These are phyloP conservation scores for Hanseniaspora occidentalis DNA, from an alignment of 805 yeast species.

Conservation along the genomic window DNA sequence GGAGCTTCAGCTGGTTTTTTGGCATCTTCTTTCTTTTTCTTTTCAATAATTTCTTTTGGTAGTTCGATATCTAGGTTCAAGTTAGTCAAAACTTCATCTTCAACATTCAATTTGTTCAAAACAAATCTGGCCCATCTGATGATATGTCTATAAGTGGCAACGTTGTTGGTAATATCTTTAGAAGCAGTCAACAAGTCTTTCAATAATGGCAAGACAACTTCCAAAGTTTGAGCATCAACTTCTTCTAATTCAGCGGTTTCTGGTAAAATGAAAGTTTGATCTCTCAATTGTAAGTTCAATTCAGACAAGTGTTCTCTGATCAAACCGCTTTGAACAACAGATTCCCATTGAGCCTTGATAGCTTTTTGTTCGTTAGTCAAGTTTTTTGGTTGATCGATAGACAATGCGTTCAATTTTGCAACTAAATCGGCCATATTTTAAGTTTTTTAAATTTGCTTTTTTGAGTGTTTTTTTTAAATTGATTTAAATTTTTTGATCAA, in stretches of 20 bases:
- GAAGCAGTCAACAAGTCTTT: conserved; percentile 39
- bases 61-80: conserved; percentile 50
- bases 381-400: conserved; percentile 19
- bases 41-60: conserved; percentile 62
- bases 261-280: conserved; percentile 49
- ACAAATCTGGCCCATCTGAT: conserved; percentile 87
- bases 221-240: conserved; percentile 63
- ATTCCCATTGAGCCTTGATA: conserved; percentile 63
- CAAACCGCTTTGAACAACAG: conserved; percentile 44
- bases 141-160: conserved; percentile 65
- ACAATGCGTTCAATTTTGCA: conserved; percentile 16
- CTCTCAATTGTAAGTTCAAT: conserved; percentile 59
- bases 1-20: conserved; percentile 10
- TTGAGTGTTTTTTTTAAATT: too few species aligned
- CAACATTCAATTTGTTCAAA: conserved; percentile 52
- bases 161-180: conserved; percentile 32
- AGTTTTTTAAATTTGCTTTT: too few species aligned
- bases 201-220: conserved; percentile 49
- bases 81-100: conserved; percentile 39
- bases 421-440: conserved; percentile 20
- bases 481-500: too few species aligned
- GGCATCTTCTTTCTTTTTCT: conserved; percentile 38
- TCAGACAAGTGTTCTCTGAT: conserved; percentile 41
- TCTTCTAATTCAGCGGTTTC: conserved; percentile 35
- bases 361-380: conserved; percentile 47